Percentiles rank a stretch among this genome's conserved stretches.
phyloP scores from a whole-genome alignment of 129 eudicot species.

The Artemisia tridentata region DNA sequence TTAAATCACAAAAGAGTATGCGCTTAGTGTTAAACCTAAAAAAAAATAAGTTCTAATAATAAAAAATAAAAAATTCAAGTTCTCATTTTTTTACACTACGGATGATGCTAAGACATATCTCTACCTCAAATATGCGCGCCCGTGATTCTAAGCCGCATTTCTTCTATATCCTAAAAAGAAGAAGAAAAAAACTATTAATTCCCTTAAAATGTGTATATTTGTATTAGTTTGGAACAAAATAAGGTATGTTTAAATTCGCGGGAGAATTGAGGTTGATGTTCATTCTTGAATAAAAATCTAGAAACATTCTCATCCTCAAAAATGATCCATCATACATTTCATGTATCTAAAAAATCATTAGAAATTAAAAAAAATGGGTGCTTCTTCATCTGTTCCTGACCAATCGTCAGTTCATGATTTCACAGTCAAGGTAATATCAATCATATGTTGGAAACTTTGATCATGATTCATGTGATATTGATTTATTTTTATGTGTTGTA shows the following conservation, averaged over 20 bases:
- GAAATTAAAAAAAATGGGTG: conserved; percentile 50
- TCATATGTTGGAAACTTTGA: neutral
- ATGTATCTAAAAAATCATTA: conserved; percentile 16
- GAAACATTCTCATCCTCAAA: conserved; percentile 12
- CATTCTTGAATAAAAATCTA: conserved; percentile 4
- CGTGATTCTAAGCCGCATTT: no score
- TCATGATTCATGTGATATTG: conserved; percentile 2
- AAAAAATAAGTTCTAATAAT: no score
- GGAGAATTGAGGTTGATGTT: conserved; percentile 23
- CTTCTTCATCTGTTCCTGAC: conserved; percentile 44
- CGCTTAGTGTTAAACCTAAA: no score
- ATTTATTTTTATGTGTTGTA: neutral
- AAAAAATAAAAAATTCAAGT: no score
- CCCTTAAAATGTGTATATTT: neutral
- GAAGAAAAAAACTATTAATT: neutral
- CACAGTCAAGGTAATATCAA: conserved; percentile 54
- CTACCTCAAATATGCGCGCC: no score
- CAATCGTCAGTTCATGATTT: conserved; percentile 68
- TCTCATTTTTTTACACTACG: no score
- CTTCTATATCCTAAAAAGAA: no score
- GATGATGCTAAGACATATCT: no score
- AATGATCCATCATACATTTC: conserved; percentile 22
- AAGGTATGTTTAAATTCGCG: neutral
- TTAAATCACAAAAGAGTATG: no score
- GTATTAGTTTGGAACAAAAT: neutral